Evolutionary conservation across 2,329 filamentous ascomycete species (phyloP), one percentile per base, ranked within the genome.

Genomic region (Monosporascus cannonballus): DNA sequence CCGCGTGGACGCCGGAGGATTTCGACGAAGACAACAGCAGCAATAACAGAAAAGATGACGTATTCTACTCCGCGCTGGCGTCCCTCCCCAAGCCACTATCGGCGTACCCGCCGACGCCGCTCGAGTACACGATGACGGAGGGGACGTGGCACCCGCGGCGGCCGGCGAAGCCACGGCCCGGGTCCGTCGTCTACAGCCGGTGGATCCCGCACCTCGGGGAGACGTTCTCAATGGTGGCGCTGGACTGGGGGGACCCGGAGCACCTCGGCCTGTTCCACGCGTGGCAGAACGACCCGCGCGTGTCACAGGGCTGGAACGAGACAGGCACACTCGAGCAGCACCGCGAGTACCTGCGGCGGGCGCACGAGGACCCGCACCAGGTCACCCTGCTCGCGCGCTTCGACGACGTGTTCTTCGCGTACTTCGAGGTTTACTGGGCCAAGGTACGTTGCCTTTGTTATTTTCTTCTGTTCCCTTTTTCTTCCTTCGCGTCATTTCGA

Each of bases 271-370:
- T 90, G 5, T 92, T 93, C 74, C 84, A 91, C 69, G 77, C 76
- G 52, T 93, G 89, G 89, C 88, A 91, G 70, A 93, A 93, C 64
- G 88, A 92, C 64, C 88, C 88, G 50, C 85, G 89, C 49, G 89
- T 93, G 34, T 86, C 86, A 4, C 81, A 86, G 63, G 87, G 87
- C 4, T 92, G 89, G 89, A 89, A 90, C 64, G 84, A 89, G 72
- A 88, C 85, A 1, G 89, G 88, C 34, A 87, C 86, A 1, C 70
- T 89, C 47, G 87, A 89, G 30, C 78, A 91, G 67, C 89, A 92
- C 68, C 78, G 82, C 55, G 79, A 84, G 61, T 92, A 93, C 67
- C 76, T 91, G 49, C 76, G 79, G 30, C 79, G 80, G 58, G 76
- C 87, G 51, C 83, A 90, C 62, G 78, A 81, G 45, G 88, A 92